Percentiles rank a stretch among this genome's conserved stretches.
Conservation (phyloP, 768 basidiomycete species). For the Pleurotus citrinopileatus region DNA sequence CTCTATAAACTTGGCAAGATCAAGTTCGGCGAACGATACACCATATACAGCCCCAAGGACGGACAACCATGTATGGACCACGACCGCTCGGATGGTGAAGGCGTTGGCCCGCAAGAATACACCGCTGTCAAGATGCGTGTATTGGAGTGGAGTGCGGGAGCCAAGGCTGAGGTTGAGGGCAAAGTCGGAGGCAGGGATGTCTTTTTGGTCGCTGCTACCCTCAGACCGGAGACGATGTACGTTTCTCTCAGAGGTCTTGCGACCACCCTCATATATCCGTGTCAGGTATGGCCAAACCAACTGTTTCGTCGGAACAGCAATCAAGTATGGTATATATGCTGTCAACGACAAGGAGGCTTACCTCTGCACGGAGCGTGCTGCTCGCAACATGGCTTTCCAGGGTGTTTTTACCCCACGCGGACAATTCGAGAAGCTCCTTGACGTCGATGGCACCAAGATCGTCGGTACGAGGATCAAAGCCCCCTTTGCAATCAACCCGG, state of each 20-base stretch:
- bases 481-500: constrained; percentile 75
- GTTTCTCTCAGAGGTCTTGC: constrained; percentile 20
- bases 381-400: constrained; percentile 98
- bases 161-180: constrained; percentile 58
- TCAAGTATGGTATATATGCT: constrained; percentile 94
- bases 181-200: constrained; percentile 80
- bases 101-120: constrained; percentile 93
- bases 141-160: constrained; percentile 73
- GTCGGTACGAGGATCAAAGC: constrained; percentile 90
- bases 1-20: constrained; percentile 84
- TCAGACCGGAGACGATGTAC: constrained; percentile 96
- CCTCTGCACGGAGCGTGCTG: constrained; percentile 84
- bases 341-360: constrained; percentile 85
- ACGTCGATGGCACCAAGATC: constrained; percentile 76
- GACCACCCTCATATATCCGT: constrained; percentile 8
- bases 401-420: constrained; percentile 74
- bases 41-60: constrained; percentile 97
- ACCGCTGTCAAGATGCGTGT: constrained; percentile 95
- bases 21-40: constrained; percentile 98
- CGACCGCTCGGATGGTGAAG: constrained; percentile 94
- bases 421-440: constrained; percentile 66
- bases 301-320: constrained; percentile 87
- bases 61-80: constrained; percentile 99
- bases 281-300: constrained; percentile 96
- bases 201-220: constrained; percentile 91